Conservation (phyloP, 2,329 filamentous ascomycete genomes). For the Diaporthe eres region DNA sequence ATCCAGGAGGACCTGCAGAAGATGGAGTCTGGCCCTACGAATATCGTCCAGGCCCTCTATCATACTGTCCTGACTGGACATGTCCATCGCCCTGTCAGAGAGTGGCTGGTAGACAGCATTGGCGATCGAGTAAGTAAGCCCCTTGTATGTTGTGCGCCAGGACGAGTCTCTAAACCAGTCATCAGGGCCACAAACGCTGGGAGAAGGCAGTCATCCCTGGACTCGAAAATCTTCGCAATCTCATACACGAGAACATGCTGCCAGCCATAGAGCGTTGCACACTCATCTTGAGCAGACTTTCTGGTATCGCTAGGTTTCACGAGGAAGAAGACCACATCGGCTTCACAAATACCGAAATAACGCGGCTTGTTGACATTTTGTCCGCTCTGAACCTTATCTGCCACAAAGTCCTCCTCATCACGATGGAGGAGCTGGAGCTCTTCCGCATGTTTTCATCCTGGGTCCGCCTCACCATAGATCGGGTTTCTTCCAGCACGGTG, state of each 20-base stretch:
- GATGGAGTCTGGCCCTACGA: slow-evolving; percentile 67
- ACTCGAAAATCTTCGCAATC: slow-evolving; percentile 80
- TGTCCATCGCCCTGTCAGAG: slow-evolving; percentile 80
- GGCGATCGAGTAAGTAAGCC: slow-evolving; percentile 76
- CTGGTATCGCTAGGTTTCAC: slow-evolving; percentile 87
- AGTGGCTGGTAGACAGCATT: slow-evolving; percentile 90
- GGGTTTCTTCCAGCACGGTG: slow-evolving; percentile 75
- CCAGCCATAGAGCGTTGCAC: slow-evolving; percentile 88
- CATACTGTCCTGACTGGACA: slow-evolving; percentile 89
- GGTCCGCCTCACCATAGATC: slow-evolving; percentile 87
- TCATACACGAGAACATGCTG: slow-evolving; percentile 89
- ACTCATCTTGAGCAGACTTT: slow-evolving; percentile 85
- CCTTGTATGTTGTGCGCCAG: background rate
- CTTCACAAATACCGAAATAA: slow-evolving; percentile 74
- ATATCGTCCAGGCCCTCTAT: slow-evolving; percentile 82
- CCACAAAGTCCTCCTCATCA: slow-evolving; percentile 78
- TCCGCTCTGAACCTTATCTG: slow-evolving; percentile 82
- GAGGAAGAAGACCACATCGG: slow-evolving; percentile 76
- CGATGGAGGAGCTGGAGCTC: slow-evolving; percentile 82
- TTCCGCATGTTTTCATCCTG: slow-evolving; percentile 86
- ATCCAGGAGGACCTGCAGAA: slow-evolving; percentile 82
- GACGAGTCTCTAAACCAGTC: background rate
- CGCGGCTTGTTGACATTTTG: slow-evolving; percentile 77
- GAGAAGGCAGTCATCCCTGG: slow-evolving; percentile 87
- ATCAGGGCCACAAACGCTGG: slow-evolving; percentile 92